phyloP scores from a whole-genome alignment of 768 basidiomycete species.

The Lepiota venenata region DNA sequence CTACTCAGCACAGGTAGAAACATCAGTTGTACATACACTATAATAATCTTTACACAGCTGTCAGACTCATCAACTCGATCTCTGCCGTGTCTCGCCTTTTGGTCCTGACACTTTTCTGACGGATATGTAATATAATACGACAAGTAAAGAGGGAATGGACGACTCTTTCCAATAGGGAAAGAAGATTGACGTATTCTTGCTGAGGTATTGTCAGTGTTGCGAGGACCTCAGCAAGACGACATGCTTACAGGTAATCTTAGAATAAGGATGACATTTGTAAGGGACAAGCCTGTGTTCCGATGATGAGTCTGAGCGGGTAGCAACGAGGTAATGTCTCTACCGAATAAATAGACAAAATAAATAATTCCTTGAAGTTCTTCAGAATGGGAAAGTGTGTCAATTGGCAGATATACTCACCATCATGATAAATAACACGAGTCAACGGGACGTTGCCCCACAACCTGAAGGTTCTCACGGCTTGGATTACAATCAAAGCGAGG shows the following conservation, averaged over 20 bases:
- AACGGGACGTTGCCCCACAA: constrained; percentile 7
- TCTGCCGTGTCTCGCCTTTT: neutral
- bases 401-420: constrained; percentile 3
- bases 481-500: constrained; percentile 1
- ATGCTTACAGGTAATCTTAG: constrained; percentile 7
- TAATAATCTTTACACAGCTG: neutral
- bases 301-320: neutral
- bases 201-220: neutral
- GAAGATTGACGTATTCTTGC: constrained; percentile 3
- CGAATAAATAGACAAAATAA: constrained; percentile 13
- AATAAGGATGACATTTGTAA: constrained; percentile 6
- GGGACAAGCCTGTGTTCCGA: constrained; percentile 4
- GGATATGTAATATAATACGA: constrained; percentile 6
- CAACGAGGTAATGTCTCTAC: neutral
- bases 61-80: constrained; percentile 2
- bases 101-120: neutral
- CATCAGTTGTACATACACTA: neutral
- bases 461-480: constrained; percentile 1
- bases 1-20: neutral
- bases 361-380: constrained; percentile 6
- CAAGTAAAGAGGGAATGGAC: constrained; percentile 7
- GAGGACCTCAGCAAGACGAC: too few species aligned
- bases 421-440: constrained; percentile 5
- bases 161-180: constrained; percentile 5
- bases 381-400: neutral